Conservation (phyloP, 441 rosid species). For the Francoa sonchifolia region DNA sequence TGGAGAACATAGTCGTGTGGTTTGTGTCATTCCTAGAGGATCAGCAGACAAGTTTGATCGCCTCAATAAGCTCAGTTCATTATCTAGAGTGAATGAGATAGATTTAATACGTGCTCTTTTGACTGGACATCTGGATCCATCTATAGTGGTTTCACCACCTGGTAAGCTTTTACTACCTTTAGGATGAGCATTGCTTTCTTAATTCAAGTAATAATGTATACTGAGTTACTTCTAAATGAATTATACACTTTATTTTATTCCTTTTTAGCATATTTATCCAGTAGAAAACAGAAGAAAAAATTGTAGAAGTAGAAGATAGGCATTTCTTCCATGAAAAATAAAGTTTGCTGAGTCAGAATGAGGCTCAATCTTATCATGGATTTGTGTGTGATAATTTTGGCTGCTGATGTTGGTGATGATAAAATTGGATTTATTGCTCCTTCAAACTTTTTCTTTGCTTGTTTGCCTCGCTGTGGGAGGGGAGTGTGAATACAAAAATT, state of each 20-base stretch:
- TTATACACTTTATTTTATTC: neutral
- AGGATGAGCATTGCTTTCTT: neutral
- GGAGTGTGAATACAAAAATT: too few relatives aligned
- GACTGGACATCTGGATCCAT: slow-evolving; percentile 54
- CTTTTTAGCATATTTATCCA: too few relatives aligned
- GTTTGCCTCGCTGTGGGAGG: too few relatives aligned
- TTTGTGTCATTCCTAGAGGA: slow-evolving; percentile 50
- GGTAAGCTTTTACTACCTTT: slow-evolving; percentile 25
- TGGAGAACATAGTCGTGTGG: slow-evolving; percentile 30
- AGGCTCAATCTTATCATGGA: too few relatives aligned
- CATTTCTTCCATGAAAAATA: too few relatives aligned
- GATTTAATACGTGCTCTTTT: slow-evolving; percentile 54
- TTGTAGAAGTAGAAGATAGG: too few relatives aligned
- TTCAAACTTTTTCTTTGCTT: too few relatives aligned
- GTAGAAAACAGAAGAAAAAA: too few relatives aligned
- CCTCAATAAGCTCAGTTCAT: slow-evolving; percentile 38
- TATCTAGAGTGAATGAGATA: slow-evolving; percentile 55
- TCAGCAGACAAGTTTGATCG: slow-evolving; percentile 33
- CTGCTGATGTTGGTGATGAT: too few relatives aligned
- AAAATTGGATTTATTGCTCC: too few relatives aligned
- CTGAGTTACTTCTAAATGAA: neutral
- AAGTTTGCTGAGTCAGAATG: too few relatives aligned
- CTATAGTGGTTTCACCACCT: slow-evolving; percentile 40
- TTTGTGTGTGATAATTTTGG: too few relatives aligned
- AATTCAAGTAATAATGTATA: neutral